Conservation (phyloP, 2,329 filamentous ascomycete genomes). For the Pestalotiopsis sp. region DNA sequence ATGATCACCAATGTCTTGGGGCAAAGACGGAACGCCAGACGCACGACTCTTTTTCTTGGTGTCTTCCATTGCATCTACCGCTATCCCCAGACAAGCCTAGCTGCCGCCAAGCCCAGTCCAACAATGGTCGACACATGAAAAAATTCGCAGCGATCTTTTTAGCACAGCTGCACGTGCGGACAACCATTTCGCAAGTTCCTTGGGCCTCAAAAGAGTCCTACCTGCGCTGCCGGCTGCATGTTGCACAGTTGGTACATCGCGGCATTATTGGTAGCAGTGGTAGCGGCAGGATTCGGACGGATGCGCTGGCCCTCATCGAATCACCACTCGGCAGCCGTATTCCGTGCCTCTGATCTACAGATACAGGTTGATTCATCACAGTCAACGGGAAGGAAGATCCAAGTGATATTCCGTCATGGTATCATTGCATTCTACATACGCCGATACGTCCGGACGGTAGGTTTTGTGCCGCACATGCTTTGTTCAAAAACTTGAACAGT, state of each 20-base stretch:
- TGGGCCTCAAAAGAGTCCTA: neutral
- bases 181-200: neutral
- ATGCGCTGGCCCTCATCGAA: neutral
- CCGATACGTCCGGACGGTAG: neutral
- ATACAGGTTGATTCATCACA: neutral
- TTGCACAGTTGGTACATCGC: neutral
- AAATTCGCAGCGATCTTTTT: neutral
- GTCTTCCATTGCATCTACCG: conserved; percentile 9
- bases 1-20: neutral
- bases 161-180: neutral
- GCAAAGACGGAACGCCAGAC: neutral
- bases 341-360: neutral
- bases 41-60: conserved; percentile 7
- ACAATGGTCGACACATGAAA: conserved; percentile 5
- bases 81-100: neutral
- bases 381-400: neutral
- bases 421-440: neutral
- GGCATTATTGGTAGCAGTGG: neutral
- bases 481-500: too few relatives aligned
- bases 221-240: neutral
- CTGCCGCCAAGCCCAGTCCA: neutral
- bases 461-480: neutral
- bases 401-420: neutral
- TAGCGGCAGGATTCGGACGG: neutral
- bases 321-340: neutral